These are phyloP conservation scores for Penicillium capsulatum DNA, from an alignment of 2,329 filamentous ascomycete genomes.

Conservation along the genomic window DNA sequence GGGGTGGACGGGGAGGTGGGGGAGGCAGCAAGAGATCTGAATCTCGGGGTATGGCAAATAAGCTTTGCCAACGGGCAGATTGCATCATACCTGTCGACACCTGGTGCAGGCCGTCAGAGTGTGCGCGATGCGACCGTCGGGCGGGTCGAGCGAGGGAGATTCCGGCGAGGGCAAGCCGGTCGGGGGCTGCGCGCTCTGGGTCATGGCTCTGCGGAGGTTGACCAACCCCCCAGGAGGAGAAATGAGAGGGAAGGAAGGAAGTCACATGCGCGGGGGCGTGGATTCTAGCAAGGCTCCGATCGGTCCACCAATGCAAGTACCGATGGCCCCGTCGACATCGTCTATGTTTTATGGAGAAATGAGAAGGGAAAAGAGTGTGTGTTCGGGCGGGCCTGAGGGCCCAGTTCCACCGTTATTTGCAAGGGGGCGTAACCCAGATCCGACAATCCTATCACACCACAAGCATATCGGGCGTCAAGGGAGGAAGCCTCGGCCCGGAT, in stretches of 20 bases:
- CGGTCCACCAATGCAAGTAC: slow-evolving; percentile 10
- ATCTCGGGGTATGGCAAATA: slow-evolving; percentile 1
- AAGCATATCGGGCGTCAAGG: slow-evolving; percentile 1
- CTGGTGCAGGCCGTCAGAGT: slow-evolving; percentile 49
- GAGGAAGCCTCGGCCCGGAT: no score
- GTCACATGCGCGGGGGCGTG: slow-evolving; percentile 18
- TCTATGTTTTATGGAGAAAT: slow-evolving; percentile 2
- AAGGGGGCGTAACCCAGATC: neutral
- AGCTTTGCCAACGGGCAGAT: slow-evolving; percentile 4
- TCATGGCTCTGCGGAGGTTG: slow-evolving; percentile 14
- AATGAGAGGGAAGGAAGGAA: slow-evolving; percentile 5
- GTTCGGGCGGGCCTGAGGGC: no score
- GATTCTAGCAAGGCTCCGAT: slow-evolving; percentile 9
- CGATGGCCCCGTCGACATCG: slow-evolving; percentile 18
- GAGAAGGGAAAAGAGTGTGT: no score
- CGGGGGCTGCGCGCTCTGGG: slow-evolving; percentile 19
- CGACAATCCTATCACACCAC: no score
- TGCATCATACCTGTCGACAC: slow-evolving; percentile 46
- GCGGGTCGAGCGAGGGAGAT: slow-evolving; percentile 24
- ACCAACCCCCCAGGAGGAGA: slow-evolving; percentile 6
- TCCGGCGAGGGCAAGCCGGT: slow-evolving; percentile 22
- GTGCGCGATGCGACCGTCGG: slow-evolving; percentile 43
- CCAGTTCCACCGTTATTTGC: no score
- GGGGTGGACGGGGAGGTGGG: neutral
- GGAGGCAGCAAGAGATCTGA: neutral